Evolutionary conservation across 225 moss, liverwort and hornwort genomes (phyloP).

Genomic region (Climacium dendroides): DNA sequence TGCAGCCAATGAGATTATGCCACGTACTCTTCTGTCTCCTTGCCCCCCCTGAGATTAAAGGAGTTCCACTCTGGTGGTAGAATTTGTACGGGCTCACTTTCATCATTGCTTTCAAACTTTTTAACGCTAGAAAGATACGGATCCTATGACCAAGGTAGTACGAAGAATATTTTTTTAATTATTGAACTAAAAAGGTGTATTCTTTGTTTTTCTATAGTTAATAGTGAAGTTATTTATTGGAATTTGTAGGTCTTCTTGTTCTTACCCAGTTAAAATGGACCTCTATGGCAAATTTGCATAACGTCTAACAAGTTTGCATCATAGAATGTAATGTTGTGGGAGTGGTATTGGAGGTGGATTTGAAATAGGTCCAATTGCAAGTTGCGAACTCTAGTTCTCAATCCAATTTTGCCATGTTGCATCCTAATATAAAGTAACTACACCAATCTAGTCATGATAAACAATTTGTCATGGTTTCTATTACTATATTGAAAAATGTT

Average conservation of each 20-base stretch:
- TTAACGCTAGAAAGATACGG: neutral
- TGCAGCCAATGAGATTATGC: neutral
- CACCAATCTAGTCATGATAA: fast-evolving
- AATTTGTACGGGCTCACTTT: neutral
- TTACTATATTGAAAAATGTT: neutral
- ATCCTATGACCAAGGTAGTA: neutral
- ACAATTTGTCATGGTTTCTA: fast-evolving
- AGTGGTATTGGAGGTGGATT: fast-evolving
- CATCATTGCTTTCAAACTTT: neutral
- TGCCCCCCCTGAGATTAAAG: neutral
- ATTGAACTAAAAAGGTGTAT: no score
- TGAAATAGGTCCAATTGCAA: fast-evolving
- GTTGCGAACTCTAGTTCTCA: fast-evolving
- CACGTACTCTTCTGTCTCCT: neutral
- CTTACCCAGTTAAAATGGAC: neutral
- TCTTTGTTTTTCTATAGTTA: neutral
- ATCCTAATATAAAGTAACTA: neutral
- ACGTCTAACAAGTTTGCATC: fast-evolving
- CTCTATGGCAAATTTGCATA: neutral
- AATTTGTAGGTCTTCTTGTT: no score
- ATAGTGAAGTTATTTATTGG: fast-evolving
- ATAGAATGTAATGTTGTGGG: neutral
- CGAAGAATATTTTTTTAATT: fast-evolving
- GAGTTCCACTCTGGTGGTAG: neutral
- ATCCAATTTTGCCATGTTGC: neutral